These are phyloP conservation scores for Rosa chinensis DNA, from an alignment of 306 rosid genomes.

Conservation along the genomic window DNA sequence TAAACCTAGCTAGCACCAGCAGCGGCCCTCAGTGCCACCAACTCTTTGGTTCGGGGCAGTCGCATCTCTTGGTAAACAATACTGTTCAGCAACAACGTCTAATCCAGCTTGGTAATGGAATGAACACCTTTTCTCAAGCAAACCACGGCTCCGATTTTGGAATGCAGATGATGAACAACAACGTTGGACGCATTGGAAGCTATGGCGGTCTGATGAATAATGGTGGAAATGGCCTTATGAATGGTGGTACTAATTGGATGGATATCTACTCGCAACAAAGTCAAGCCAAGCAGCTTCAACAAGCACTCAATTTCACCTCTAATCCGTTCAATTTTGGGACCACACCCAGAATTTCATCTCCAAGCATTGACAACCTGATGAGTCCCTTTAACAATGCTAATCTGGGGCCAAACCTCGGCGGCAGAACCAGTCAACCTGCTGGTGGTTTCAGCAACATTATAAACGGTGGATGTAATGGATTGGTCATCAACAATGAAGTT, in stretches of 20 bases:
- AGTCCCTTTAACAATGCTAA: not conserved
- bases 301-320: not conserved
- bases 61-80: slow-evolving; percentile 7
- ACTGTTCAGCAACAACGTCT: slow-evolving; percentile 11
- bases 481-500: slow-evolving; percentile 2
- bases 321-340: slow-evolving; percentile 7
- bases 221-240: not conserved
- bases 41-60: slow-evolving; percentile 1
- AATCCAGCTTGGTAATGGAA: slow-evolving; percentile 11
- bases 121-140: not conserved
- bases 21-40: not conserved
- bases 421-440: not conserved
- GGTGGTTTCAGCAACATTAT: not conserved
- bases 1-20: not conserved
- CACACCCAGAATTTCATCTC: not conserved
- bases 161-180: not conserved
- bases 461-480: not conserved
- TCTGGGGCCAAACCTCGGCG: not conserved
- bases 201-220: slow-evolving; percentile 2
- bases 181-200: not conserved
- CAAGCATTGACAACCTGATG: not conserved
- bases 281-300: not conserved
- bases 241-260: slow-evolving; percentile 16
- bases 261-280: slow-evolving; percentile 2
- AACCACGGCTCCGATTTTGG: not conserved